Conservation (phyloP, 306 rosid genomes). For the Fragaria iinumae region DNA sequence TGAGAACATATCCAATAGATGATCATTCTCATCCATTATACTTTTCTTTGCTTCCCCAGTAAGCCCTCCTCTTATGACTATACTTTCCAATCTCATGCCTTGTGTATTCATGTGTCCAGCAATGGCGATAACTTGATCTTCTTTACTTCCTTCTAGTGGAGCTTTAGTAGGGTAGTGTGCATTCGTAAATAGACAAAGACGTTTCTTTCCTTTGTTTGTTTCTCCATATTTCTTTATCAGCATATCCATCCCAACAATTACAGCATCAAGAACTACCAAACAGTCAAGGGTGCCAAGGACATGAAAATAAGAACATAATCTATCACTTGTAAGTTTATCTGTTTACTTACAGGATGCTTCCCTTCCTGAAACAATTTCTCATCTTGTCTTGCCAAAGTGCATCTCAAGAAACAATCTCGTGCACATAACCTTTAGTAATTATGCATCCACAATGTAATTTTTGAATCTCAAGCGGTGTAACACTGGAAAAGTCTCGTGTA, state of each 20-base stretch:
- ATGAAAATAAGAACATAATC: slow-evolving; percentile 7
- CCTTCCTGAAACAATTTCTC: slow-evolving; percentile 20
- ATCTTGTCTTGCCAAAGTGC: background rate
- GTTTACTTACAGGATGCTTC: slow-evolving; percentile 1
- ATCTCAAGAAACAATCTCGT: background rate
- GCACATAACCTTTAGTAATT: background rate
- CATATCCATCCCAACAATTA: slow-evolving; percentile 92
- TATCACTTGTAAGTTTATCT: slow-evolving; percentile 5
- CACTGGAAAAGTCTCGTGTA: background rate
- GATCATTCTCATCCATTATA: slow-evolving; percentile 74
- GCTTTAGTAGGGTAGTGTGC: slow-evolving; percentile 67
- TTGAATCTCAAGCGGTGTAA: background rate
- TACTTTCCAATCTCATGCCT: slow-evolving; percentile 84
- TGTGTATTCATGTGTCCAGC: slow-evolving; percentile 67
- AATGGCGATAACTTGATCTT: slow-evolving; percentile 70
- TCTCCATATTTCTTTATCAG: slow-evolving; percentile 74
- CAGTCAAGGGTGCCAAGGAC: slow-evolving; percentile 59
- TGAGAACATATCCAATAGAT: slow-evolving; percentile 57
- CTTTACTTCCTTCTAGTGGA: slow-evolving; percentile 77
- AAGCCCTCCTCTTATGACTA: slow-evolving; percentile 62
- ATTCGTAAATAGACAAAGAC: slow-evolving; percentile 77
- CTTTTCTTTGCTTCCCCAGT: slow-evolving; percentile 41
- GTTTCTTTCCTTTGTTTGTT: slow-evolving; percentile 75
- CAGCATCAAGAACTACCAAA: slow-evolving; percentile 79
- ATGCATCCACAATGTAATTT: background rate